A percentile compares a stretch with the other conserved stretches of the same genome.
phyloP scores from a whole-genome alignment of 495 filamentous ascomycete genomes.

The Neurospora sp. region DNA sequence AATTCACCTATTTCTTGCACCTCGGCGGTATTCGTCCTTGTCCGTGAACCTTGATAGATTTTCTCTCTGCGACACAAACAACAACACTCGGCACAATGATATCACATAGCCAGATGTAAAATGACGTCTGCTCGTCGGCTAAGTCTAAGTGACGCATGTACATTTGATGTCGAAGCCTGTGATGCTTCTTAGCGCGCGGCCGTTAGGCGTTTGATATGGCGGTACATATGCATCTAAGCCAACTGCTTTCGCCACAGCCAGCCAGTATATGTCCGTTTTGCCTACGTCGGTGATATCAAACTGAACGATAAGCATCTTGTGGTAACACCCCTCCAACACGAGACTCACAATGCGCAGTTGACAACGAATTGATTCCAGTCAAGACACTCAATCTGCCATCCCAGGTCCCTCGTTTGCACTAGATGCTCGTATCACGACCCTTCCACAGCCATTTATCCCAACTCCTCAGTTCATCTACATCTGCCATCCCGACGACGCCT shows the following conservation, averaged over 20 bases:
- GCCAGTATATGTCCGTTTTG: neutral
- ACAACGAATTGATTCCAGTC: neutral
- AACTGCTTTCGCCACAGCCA: neutral
- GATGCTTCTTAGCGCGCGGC: neutral
- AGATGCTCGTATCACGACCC: neutral
- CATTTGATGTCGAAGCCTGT: neutral
- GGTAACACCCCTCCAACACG: neutral
- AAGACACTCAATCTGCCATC: neutral
- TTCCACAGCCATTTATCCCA: neutral
- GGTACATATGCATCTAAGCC: neutral
- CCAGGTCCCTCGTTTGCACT: neutral
- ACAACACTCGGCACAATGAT: neutral
- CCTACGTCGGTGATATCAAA: neutral
- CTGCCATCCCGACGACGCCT: neutral
- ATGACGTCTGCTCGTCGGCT: neutral
- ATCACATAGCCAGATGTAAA: neutral
- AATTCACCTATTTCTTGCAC: neutral
- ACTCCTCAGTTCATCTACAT: neutral
- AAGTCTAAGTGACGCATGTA: neutral
- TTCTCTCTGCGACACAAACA: neutral
- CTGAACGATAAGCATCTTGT: neutral
- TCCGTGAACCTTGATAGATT: neutral
- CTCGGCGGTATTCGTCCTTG: neutral
- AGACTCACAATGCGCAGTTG: neutral
- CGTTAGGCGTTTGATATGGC: neutral